These are phyloP conservation scores for Trichosporon inkin DNA, from an alignment of 1,284 basidiomycete species.

Conservation along the genomic window DNA sequence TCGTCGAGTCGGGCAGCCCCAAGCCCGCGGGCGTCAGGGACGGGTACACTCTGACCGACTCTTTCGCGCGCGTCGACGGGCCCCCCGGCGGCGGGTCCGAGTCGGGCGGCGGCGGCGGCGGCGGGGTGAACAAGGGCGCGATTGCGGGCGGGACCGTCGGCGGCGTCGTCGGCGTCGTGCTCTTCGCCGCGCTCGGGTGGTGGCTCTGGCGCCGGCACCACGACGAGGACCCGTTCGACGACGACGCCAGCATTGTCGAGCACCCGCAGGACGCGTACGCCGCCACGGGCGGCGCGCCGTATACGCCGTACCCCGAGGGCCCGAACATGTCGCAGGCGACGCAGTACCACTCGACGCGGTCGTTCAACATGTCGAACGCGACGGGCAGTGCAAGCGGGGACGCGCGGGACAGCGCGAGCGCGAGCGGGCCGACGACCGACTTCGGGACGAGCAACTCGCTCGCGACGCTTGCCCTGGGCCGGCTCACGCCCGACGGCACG, in stretches of 20 bases:
- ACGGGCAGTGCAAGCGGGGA: too few species aligned
- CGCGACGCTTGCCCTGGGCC: not conserved
- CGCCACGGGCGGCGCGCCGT: not conserved
- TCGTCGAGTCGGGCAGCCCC: not conserved
- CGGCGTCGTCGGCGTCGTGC: not conserved
- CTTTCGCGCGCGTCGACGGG: not conserved
- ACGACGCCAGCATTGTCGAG: not conserved
- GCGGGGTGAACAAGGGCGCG: not conserved
- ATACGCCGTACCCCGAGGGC: not conserved
- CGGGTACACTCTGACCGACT: not conserved
- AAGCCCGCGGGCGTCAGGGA: not conserved
- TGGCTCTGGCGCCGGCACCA: not conserved
- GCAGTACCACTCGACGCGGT: not conserved
- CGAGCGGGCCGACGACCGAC: too few species aligned
- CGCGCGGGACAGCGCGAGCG: too few species aligned
- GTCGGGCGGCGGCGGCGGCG: not conserved
- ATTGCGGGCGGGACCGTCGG: not conserved
- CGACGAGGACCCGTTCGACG: not conserved
- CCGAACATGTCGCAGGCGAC: conserved; percentile 3
- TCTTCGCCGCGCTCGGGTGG: not conserved
- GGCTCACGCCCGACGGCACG: not conserved
- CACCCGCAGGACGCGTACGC: not conserved
- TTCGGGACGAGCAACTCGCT: not conserved
- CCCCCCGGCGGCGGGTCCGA: not conserved
- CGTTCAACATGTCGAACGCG: not conserved